Conservation (phyloP, 2,329 filamentous ascomycete genomes). For the Aspergillus ustus region DNA sequence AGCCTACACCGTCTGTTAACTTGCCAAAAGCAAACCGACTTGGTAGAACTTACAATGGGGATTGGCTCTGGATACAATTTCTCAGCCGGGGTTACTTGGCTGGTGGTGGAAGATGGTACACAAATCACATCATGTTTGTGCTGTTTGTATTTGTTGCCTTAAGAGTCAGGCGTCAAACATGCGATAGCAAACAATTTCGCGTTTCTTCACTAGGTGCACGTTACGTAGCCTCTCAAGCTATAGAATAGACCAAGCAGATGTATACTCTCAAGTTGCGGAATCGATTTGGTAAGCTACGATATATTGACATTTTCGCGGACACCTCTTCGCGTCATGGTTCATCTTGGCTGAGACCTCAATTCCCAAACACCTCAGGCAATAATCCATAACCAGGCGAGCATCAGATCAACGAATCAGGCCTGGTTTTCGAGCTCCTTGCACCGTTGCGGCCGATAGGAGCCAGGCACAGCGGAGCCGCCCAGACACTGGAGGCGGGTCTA, state of each 20-base stretch:
- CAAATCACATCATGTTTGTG: constrained; percentile 20
- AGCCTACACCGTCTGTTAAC: neutral
- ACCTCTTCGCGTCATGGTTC: neutral
- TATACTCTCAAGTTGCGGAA: neutral
- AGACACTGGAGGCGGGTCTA: constrained; percentile 19
- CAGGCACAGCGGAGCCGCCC: constrained; percentile 20
- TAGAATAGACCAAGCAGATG: neutral
- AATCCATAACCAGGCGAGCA: neutral
- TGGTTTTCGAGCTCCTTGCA: constrained; percentile 7
- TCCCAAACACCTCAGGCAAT: neutral
- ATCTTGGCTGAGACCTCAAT: neutral
- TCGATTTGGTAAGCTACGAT: neutral
- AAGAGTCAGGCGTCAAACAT: constrained; percentile 4
- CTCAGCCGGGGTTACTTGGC: neutral
- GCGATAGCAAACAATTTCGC: neutral
- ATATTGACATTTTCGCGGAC: neutral
- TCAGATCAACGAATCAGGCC: neutral
- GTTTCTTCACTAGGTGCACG: neutral
- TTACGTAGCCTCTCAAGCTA: neutral
- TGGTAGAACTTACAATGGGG: neutral
- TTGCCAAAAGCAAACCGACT: neutral
- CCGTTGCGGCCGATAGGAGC: neutral
- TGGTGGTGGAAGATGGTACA: constrained; percentile 13
- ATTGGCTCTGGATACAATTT: neutral
- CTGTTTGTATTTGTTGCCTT: constrained; percentile 10